Conservation (phyloP, 108 stramenopile species). For the Fragilariopsis cylindrus region DNA sequence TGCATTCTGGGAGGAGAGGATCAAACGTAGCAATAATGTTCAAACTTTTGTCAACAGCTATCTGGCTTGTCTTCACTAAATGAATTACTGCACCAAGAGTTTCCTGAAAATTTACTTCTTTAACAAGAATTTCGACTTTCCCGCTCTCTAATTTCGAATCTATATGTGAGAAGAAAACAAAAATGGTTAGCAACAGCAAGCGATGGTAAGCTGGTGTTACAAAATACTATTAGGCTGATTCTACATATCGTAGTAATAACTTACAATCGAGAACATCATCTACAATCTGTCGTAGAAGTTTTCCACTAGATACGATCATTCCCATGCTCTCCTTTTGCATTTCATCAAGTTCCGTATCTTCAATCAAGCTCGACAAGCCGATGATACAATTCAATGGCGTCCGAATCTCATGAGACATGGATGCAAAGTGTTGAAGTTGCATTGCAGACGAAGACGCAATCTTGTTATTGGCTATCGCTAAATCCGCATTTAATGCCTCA, state of each 20-base stretch:
- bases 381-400: conserved; percentile 42
- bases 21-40: conserved; percentile 29
- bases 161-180: not conserved
- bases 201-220: not conserved
- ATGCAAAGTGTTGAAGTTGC: conserved; percentile 38
- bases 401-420: conserved; percentile 36
- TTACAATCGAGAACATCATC: conserved; percentile 41
- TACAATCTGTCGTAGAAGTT: conserved; percentile 26
- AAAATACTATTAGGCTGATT: not conserved
- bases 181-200: not conserved
- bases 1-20: conserved; percentile 25
- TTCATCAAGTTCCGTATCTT: conserved; percentile 33
- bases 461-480: conserved; percentile 25
- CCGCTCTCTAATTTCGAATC: conserved; percentile 26
- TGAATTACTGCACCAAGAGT: conserved; percentile 33
- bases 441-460: conserved; percentile 20
- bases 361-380: conserved; percentile 28
- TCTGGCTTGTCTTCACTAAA: conserved; percentile 21
- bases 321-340: conserved; percentile 32
- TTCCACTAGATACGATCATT: conserved; percentile 32
- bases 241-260: not conserved
- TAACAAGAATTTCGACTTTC: conserved; percentile 11
- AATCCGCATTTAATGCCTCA: conserved; percentile 26
- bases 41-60: conserved; percentile 8
- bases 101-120: conserved; percentile 27